These are phyloP conservation scores for Malus hybrid DNA, from an alignment of 331 rosid genomes.

Conservation along the genomic window DNA sequence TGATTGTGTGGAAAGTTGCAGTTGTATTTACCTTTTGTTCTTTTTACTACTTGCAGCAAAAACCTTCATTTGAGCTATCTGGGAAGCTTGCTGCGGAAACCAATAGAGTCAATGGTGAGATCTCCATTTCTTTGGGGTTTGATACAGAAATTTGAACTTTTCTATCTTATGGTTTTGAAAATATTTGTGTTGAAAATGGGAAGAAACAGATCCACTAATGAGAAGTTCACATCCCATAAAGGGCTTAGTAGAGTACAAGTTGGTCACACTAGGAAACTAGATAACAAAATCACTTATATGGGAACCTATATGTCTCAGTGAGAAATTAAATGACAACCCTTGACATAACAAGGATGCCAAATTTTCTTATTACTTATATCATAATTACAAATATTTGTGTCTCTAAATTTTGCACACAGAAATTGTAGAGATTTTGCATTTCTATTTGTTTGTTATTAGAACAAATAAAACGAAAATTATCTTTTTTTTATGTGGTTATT, in stretches of 20 bases:
- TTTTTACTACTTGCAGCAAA: conserved; percentile 44
- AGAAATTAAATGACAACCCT: neutral
- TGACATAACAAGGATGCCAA: neutral
- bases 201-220: neutral
- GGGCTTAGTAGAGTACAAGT: neutral
- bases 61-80: conserved; percentile 93
- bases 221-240: neutral
- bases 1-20: neutral
- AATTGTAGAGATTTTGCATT: neutral
- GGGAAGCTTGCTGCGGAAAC: conserved; percentile 98
- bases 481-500: conserved; percentile 4
- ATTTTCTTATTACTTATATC: neutral
- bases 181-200: neutral
- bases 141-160: neutral
- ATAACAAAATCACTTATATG: neutral
- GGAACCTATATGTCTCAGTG: neutral
- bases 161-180: neutral
- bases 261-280: neutral
- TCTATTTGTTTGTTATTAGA: neutral
- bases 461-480: neutral
- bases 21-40: neutral
- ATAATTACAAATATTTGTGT: neutral
- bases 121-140: neutral
- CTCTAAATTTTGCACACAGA: neutral
- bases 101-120: conserved; percentile 78